Conservation (phyloP, 2,329 filamentous ascomycete species). For the Colletotrichum sp. region DNA sequence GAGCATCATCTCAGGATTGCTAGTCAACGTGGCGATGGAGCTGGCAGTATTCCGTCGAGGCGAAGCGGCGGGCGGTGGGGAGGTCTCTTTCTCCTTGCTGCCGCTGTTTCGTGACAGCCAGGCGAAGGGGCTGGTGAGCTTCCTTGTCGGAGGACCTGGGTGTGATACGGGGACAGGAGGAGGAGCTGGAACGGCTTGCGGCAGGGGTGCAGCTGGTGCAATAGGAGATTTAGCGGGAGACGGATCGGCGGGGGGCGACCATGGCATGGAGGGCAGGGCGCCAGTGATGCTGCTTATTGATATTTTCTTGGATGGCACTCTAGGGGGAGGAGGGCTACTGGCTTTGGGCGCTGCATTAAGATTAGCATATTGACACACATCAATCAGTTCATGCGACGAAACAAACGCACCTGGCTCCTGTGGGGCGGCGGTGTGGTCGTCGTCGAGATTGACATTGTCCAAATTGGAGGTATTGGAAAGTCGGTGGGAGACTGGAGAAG, state of each 20-base stretch:
- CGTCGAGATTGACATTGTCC: constrained; percentile 72
- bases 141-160: constrained; percentile 58
- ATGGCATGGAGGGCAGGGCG: constrained; percentile 74
- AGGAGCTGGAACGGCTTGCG: constrained; percentile 33
- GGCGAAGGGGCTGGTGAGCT: constrained; percentile 86
- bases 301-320: constrained; percentile 58
- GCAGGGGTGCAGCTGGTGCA: constrained; percentile 36
- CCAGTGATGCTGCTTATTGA: constrained; percentile 75
- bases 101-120: constrained; percentile 78
- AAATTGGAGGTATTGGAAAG: constrained; percentile 54
- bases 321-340: constrained; percentile 36
- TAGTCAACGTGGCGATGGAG: constrained; percentile 78
- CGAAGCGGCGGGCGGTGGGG: constrained; percentile 54
- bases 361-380: constrained; percentile 17
- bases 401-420: constrained; percentile 36
- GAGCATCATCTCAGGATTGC: constrained; percentile 82
- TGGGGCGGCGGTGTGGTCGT: constrained; percentile 48
- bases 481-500: constrained; percentile 45
- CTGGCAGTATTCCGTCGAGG: constrained; percentile 76
- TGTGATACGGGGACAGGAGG: constrained; percentile 31
- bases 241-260: constrained; percentile 65
- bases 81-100: constrained; percentile 59
- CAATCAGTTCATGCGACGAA: constrained; percentile 20
- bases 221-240: constrained; percentile 51
- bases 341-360: constrained; percentile 22